A percentile compares a stretch with the other conserved stretches of the same genome.
These are phyloP conservation scores for Fusarium proliferatum DNA, from an alignment of 2,329 filamentous ascomycete species.

Conservation along the genomic window DNA sequence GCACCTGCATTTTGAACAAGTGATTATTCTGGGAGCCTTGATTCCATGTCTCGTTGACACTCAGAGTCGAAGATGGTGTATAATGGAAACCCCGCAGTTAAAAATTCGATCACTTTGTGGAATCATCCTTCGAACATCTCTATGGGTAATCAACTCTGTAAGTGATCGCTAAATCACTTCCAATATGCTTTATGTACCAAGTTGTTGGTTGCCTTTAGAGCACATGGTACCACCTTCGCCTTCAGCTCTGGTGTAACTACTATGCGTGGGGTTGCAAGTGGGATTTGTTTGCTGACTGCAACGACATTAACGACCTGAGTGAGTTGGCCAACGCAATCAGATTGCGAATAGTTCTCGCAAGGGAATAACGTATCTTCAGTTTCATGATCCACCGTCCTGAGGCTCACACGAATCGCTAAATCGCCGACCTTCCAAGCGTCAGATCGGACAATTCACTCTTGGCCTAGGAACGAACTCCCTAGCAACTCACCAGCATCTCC, in stretches of 20 bases:
- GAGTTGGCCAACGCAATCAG: neutral
- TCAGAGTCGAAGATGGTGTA: neutral
- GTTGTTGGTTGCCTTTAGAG: neutral
- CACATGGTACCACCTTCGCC: neutral
- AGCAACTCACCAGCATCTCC: neutral
- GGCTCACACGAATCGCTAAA: neutral
- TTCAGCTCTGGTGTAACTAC: neutral
- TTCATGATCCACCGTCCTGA: neutral
- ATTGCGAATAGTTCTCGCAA: neutral
- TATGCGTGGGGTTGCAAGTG: neutral
- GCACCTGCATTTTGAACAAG: fast-evolving
- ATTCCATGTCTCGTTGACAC: fast-evolving
- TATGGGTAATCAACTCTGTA: neutral
- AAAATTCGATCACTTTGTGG: neutral
- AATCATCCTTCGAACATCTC: neutral
- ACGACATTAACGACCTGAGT: neutral
- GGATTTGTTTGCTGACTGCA: neutral
- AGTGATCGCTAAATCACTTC: neutral
- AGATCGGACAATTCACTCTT: neutral
- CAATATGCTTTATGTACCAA: neutral
- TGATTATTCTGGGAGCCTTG: fast-evolving
- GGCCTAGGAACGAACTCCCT: neutral
- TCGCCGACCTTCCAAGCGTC: neutral
- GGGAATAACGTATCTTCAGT: neutral
- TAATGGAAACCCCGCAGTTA: neutral